Conservation (phyloP, 2,329 filamentous ascomycete genomes). For the Colletotrichum shisoi region DNA sequence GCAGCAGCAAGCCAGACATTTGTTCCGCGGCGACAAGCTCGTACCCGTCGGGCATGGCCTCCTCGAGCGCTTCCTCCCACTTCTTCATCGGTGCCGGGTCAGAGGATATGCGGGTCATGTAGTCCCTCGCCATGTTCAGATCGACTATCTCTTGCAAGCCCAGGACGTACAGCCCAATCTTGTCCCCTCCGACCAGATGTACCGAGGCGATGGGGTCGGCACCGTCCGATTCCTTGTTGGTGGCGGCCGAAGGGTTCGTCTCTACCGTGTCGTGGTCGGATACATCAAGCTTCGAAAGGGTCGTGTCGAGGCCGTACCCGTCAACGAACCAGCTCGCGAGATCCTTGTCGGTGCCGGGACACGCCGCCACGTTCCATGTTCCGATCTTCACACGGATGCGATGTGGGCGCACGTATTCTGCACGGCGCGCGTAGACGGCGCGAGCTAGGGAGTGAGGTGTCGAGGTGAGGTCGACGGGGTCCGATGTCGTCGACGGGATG, state of each 20-base stretch:
- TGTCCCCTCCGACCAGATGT: constrained; percentile 64
- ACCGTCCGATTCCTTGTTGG: constrained; percentile 41
- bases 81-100: constrained; percentile 75
- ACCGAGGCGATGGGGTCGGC: constrained; percentile 45
- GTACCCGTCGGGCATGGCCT: constrained; percentile 79
- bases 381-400: constrained; percentile 87
- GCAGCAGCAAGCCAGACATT: constrained; percentile 81
- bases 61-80: constrained; percentile 81
- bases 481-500: constrained; percentile 48
- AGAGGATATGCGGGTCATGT: constrained; percentile 73
- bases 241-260: constrained; percentile 16
- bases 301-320: constrained; percentile 73
- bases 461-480: constrained; percentile 55
- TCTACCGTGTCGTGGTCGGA: constrained; percentile 52
- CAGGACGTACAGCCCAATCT: constrained; percentile 88
- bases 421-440: constrained; percentile 74
- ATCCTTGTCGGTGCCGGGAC: constrained; percentile 86
- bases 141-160: constrained; percentile 94
- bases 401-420: constrained; percentile 80
- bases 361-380: constrained; percentile 92
- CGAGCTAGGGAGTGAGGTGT: constrained; percentile 67
- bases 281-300: constrained; percentile 64
- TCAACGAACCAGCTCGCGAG: constrained; percentile 87
- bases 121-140: constrained; percentile 79
- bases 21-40: constrained; percentile 80